Percentiles rank a stretch among this genome's conserved stretches.
phyloP scores from a whole-genome alignment of 768 basidiomycete species.

The Suillus brevipes region DNA sequence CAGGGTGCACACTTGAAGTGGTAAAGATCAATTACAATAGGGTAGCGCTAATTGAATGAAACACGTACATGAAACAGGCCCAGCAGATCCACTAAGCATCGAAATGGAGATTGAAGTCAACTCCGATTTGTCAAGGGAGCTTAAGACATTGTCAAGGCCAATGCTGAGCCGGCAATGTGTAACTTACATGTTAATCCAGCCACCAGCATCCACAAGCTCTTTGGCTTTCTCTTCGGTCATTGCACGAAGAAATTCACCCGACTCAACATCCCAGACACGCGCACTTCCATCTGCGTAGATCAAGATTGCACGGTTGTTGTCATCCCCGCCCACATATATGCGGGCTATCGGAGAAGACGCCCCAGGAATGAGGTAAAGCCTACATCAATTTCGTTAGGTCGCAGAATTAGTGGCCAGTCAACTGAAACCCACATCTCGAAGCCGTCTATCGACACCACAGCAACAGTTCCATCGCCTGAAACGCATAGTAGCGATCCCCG shows the following conservation, averaged over 20 bases:
- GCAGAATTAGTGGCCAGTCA: not conserved
- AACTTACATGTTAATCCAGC: conserved; percentile 73
- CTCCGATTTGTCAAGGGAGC: conserved; percentile 28
- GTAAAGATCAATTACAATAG: conserved; percentile 10
- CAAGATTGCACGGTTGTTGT: conserved; percentile 65
- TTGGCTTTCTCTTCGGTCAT: conserved; percentile 75
- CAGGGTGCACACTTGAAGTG: conserved; percentile 46
- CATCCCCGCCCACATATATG: conserved; percentile 54
- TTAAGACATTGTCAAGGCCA: conserved; percentile 8
- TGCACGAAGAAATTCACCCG: conserved; percentile 82
- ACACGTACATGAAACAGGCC: conserved; percentile 25
- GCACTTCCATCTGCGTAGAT: conserved; percentile 76
- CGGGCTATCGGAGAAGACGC: conserved; percentile 63
- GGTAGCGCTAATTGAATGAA: conserved; percentile 10
- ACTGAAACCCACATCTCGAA: conserved; percentile 70
- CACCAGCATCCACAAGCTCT: conserved; percentile 68
- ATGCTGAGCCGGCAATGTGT: not conserved
- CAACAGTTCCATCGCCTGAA: conserved; percentile 79
- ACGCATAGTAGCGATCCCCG: conserved; percentile 71
- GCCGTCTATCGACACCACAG: conserved; percentile 70
- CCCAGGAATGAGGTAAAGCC: conserved; percentile 81
- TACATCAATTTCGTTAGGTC: conserved; percentile 28
- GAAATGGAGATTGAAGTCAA: conserved; percentile 26
- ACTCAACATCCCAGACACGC: conserved; percentile 84
- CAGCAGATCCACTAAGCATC: conserved; percentile 19